Evolutionary conservation across 164 flowering plant genomes (phyloP).

Genomic region (Euptelea pleiosperma): DNA sequence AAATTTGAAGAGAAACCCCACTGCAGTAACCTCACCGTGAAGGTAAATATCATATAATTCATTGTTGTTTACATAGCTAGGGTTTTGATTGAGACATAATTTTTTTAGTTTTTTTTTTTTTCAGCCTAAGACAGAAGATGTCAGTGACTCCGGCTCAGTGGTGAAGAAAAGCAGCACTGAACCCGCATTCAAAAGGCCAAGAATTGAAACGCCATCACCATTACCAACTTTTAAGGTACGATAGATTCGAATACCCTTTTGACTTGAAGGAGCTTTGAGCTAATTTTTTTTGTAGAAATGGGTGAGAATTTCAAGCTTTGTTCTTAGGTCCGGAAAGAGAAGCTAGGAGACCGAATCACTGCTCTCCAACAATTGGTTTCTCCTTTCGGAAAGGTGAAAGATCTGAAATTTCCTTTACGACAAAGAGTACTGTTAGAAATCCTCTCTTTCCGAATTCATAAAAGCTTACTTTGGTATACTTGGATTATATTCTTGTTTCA

Average conservation of each 20-base stretch:
- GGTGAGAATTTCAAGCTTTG: slow-evolving; percentile 11
- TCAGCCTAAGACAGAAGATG: slow-evolving; percentile 33
- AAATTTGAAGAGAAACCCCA: slow-evolving; percentile 25
- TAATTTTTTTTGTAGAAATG: not conserved
- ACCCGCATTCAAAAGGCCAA: slow-evolving; percentile 55
- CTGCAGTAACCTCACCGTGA: slow-evolving; percentile 17
- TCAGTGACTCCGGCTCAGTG: slow-evolving; percentile 33
- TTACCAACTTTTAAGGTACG: slow-evolving; percentile 85
- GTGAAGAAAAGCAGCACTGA: slow-evolving; percentile 47
- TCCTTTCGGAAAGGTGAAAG: slow-evolving; percentile 95
- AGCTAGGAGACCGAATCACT: slow-evolving; percentile 98
- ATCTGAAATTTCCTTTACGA: slow-evolving; percentile 9
- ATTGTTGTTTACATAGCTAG: not conserved
- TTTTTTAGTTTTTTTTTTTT: not conserved
- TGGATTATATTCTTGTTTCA: slow-evolving; percentile 18
- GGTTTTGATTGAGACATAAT: slow-evolving; percentile 8
- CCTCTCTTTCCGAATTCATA: not conserved
- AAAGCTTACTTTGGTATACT: slow-evolving; percentile 4
- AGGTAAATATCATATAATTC: slow-evolving; percentile 27
- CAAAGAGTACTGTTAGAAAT: not conserved
- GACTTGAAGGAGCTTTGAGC: slow-evolving; percentile 6
- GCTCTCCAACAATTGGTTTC: slow-evolving; percentile 99
- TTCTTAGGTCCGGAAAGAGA: slow-evolving; percentile 87
- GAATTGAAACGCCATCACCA: slow-evolving; percentile 63
- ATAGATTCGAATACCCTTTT: slow-evolving; percentile 3